A percentile compares a stretch with the other conserved stretches of the same genome.
Evolutionary conservation across 169 alveolate species (phyloP).

Genomic region (Cryptosporidium parvum): DNA sequence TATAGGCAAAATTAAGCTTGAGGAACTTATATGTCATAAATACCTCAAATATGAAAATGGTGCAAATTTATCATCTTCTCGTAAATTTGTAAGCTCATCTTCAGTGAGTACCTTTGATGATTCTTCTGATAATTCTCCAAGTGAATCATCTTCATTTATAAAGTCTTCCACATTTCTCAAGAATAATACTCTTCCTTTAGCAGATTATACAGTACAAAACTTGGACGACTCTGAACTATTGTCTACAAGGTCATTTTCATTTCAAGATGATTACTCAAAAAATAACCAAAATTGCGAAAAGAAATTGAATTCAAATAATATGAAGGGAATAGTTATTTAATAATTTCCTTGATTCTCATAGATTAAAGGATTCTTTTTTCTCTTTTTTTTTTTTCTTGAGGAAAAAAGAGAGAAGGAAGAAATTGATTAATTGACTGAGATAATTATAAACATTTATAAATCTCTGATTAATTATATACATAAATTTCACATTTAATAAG

Average conservation of each 20-base stretch:
- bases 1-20: conserved; percentile 38
- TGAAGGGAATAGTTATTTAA: conserved; percentile 29
- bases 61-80: not conserved
- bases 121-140: conserved; percentile 16
- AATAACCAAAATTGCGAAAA: not conserved
- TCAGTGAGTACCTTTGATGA: conserved; percentile 69
- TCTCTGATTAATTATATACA: not conserved
- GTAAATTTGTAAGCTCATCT: conserved; percentile 58
- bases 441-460: too few species aligned
- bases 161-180: conserved; percentile 54
- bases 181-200: conserved; percentile 50
- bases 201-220: conserved; percentile 51
- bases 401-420: not conserved
- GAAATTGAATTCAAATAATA: not conserved
- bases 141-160: not conserved
- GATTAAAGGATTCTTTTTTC: too few species aligned
- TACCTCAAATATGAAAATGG: conserved; percentile 1
- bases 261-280: not conserved
- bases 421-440: too few species aligned
- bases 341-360: too few species aligned
- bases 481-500: too few species aligned
- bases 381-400: not conserved
- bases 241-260: conserved; percentile 5
- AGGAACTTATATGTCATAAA: conserved; percentile 50
- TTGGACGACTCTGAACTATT: not conserved